These are phyloP conservation scores for Phialocephala sp. DNA, from an alignment of 2,329 filamentous ascomycete species.

Conservation along the genomic window DNA sequence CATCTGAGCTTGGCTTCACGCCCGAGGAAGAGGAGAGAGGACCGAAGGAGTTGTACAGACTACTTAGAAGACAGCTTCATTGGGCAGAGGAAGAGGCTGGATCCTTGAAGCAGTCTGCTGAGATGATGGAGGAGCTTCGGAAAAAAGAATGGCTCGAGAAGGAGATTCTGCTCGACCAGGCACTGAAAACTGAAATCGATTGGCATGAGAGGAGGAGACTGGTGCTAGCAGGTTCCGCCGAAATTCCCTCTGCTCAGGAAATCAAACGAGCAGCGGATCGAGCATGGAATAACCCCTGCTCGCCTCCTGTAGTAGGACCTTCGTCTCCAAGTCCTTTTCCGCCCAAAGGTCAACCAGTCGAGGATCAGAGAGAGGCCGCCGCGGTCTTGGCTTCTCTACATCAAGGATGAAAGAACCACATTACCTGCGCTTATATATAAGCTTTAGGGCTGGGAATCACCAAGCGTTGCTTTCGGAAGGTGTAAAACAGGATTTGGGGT, in stretches of 20 bases:
- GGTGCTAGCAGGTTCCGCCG: slow-evolving; percentile 55
- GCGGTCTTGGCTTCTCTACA: slow-evolving; percentile 37
- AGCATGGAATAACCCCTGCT: slow-evolving; percentile 12
- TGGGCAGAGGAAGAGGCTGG: slow-evolving; percentile 75
- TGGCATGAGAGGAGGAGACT: slow-evolving; percentile 64
- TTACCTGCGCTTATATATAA: background rate
- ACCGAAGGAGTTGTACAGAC: slow-evolving; percentile 69
- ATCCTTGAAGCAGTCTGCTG: slow-evolving; percentile 66
- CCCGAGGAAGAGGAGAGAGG: slow-evolving; percentile 65
- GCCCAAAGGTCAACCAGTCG: slow-evolving; percentile 28
- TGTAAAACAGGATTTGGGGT: slow-evolving; percentile 4
- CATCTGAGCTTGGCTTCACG: slow-evolving; percentile 63
- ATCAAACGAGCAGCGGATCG: slow-evolving; percentile 30
- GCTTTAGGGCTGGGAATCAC: too few species aligned
- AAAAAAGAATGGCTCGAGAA: slow-evolving; percentile 80
- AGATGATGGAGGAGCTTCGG: slow-evolving; percentile 68
- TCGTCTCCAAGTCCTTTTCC: slow-evolving; percentile 26
- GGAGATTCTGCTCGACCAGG: slow-evolving; percentile 77
- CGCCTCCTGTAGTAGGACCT: slow-evolving; percentile 10
- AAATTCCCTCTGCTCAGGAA: slow-evolving; percentile 32
- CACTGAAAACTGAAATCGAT: slow-evolving; percentile 69
- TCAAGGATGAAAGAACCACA: slow-evolving; percentile 25
- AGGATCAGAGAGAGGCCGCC: slow-evolving; percentile 38
- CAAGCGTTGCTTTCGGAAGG: slow-evolving; percentile 12
- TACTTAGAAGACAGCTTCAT: slow-evolving; percentile 67